Base-by-base conservation (phyloP, 768 basidiomycete species). In the Mycena alexandri region DNA sequence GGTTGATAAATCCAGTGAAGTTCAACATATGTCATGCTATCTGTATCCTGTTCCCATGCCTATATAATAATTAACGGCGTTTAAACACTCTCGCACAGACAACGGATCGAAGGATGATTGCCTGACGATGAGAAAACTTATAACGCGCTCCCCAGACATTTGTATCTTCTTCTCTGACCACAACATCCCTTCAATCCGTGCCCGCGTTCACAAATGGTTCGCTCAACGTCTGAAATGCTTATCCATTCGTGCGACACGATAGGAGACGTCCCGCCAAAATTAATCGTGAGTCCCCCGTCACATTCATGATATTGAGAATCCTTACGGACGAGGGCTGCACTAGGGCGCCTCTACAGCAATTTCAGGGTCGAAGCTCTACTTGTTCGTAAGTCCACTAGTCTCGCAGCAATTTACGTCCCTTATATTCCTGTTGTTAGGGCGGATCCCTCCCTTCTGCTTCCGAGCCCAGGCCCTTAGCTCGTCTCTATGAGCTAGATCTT, bases 281-380 rank as follows among this genome's bases (percentile, higher is more conserved):
- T 65, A 34, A 51, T 62, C 5, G 68, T 65, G n/a, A 42, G 63
- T 54, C 29, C 2, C 22, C 36, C 47, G n/a, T n/a, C 1, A 16
- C 19, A 7, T 36, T 19, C 38, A 10, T 36, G 10, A 14, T 19
- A 10, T n/a, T n/a, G 5, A 10, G 9, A 14, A 29, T 17, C 17
- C 33, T 17, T 25, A 22, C 24, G 22, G 60, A 3, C 11, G 17
- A 29, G 34, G 16, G 25, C 14, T 21, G 14, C 53, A 34, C 5
- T 24, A 73, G 72, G 72, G 72, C 33, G 67, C 72, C 12, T 65
- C 70, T 1, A 67, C 61, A 14, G 54, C 72, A 0, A 12, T 73
- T 42, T 48, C 46, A 5, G 72, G 72, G 12, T 67, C 70, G 16
- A 73, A 61, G 43, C 21, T 70, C 13, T 68, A 71, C 46, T 47